These are phyloP conservation scores for Cyathus pygmaeus DNA, from an alignment of 1,284 basidiomycete genomes.

Conservation along the genomic window DNA sequence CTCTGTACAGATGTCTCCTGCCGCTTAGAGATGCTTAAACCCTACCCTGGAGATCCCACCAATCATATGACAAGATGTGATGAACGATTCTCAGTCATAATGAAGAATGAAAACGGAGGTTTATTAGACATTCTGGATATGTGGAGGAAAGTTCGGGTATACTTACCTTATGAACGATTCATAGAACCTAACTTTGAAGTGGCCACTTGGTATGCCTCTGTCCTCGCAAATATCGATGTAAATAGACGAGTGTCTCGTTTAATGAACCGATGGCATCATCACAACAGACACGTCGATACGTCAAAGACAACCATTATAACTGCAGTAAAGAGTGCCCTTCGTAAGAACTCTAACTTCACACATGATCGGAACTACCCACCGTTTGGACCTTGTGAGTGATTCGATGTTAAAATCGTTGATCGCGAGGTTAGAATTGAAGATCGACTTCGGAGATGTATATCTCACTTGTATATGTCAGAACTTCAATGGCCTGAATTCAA, in stretches of 20 bases:
- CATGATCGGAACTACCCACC: constrained; percentile 38
- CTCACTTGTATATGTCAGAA: background rate
- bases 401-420: background rate
- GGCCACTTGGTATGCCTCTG: background rate
- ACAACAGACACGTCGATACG: background rate
- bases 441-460: background rate
- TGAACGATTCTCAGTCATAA: background rate
- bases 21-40: background rate
- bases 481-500: background rate
- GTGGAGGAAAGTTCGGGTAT: background rate
- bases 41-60: background rate
- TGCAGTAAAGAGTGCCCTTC: no score
- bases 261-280: background rate
- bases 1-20: background rate
- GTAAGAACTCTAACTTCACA: constrained; percentile 43
- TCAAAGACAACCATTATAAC: background rate
- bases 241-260: background rate
- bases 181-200: background rate
- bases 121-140: background rate
- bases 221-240: background rate
- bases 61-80: background rate
- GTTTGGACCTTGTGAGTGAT: constrained; percentile 12
- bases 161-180: background rate
- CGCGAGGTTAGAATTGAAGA: background rate
- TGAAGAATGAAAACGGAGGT: background rate